Base-by-base conservation (phyloP, 192 early-diverging fungal genomes). In the Gaertneriomyces semiglobifer region DNA sequence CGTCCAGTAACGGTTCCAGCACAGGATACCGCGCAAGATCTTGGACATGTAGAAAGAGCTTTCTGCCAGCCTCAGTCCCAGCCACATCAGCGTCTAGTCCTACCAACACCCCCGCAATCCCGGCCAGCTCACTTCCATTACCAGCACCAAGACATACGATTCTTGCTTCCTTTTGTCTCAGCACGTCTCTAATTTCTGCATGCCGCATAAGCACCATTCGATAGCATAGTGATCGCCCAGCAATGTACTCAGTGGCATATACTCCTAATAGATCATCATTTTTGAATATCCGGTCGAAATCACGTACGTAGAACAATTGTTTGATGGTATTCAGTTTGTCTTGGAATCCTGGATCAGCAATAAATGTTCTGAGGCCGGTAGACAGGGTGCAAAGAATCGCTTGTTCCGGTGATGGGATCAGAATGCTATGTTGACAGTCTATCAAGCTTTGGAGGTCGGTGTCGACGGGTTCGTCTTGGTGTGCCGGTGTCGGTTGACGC, bases 221-320 rank as follows among this genome's bases (percentile, higher is more conserved):
- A 72, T 95, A 98, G 68, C 91, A 93, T 16, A 98, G 68, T 3
- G 93, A 86, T 16, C 95, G 86, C 6, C 87, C 85, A 1, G 93
- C 89, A 33, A 89, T 85, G 75, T 98, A 98, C 44, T 88, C 85
- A 6, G 93, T 89, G n/a, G 88, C 85, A 65, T 98, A 98, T 0
- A 91, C 87, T 6, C 88, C 81, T 7, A 95, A 70, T 48, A 91
- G 88, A 20, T 56, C 65, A 6, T 86, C 80, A 47, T 89, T 80
- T 9, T 82, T 85, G 70, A 97, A 97, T 33, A 97, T 92, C 1
- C 81, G 84, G 53, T 83, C 77, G 74, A 89, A 97, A 66, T 95
- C 86, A 62, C 95, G 85, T 18, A 83, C 77, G 43, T 83, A 86
- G 65, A 97, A 97, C n/a, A 79, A 82, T 4, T 82, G 74, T 71